Percentiles rank a stretch among this genome's conserved stretches.
phyloP scores from a whole-genome alignment of 1,284 basidiomycete genomes.

The Microbotryum saponariae region DNA sequence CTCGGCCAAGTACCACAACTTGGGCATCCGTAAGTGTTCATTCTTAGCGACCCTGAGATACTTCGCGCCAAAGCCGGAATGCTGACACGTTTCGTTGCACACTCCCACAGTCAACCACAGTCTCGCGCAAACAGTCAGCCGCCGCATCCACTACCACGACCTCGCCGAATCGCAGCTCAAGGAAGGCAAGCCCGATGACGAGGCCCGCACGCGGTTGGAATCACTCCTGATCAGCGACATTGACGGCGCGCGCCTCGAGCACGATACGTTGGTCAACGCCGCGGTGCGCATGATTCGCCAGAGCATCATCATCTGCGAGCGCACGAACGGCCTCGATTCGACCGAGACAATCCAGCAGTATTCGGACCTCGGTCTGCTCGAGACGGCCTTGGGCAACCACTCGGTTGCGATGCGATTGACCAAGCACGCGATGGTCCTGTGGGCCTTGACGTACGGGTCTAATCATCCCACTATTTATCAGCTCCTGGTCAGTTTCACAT shows the following conservation, averaged over 20 bases:
- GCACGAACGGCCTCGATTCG: constrained; percentile 50
- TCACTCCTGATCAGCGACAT: constrained; percentile 25
- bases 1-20: constrained; percentile 45
- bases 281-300: constrained; percentile 50
- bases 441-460: constrained; percentile 49
- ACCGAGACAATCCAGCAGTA: constrained; percentile 51
- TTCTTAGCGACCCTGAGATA: constrained; percentile 15
- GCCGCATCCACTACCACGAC: constrained; percentile 30
- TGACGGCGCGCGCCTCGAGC: constrained; percentile 31
- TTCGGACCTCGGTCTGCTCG: constrained; percentile 51
- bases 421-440: constrained; percentile 48
- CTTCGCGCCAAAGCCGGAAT: constrained; percentile 30
- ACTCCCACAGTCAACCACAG: constrained; percentile 24
- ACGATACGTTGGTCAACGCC: constrained; percentile 42
- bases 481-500: constrained; percentile 43
- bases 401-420: constrained; percentile 46
- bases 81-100: constrained; percentile 30
- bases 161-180: constrained; percentile 25
- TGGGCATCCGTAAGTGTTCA: constrained; percentile 30
- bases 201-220: constrained; percentile 17
- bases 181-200: constrained; percentile 15
- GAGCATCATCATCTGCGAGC: constrained; percentile 51
- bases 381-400: constrained; percentile 45
- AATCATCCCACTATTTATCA: constrained; percentile 48
- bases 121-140: constrained; percentile 23